phyloP scores from a whole-genome alignment of 2,329 filamentous ascomycete genomes.

The Thelonectria rubi region DNA sequence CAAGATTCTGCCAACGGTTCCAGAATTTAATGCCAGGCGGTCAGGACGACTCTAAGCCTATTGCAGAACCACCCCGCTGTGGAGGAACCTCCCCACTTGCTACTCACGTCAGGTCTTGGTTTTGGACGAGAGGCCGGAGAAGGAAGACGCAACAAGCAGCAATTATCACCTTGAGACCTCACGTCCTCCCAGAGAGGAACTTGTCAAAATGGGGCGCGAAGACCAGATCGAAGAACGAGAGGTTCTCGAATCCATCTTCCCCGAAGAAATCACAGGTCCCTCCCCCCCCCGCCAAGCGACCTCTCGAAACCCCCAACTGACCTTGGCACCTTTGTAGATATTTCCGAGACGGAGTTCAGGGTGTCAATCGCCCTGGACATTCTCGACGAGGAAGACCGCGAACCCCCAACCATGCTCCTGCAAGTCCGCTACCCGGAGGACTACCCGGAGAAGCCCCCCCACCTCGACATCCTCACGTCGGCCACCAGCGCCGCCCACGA shows the following conservation, averaged over 20 bases:
- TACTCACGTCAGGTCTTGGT: slow-evolving; percentile 28
- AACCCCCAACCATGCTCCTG: slow-evolving; percentile 78
- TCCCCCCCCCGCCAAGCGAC: slow-evolving; percentile 21
- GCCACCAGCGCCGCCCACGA: slow-evolving; percentile 75
- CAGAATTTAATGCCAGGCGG: slow-evolving; percentile 47
- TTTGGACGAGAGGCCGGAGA: slow-evolving; percentile 24
- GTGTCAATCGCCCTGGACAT: slow-evolving; percentile 88
- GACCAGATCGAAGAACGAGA: slow-evolving; percentile 96
- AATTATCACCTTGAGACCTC: slow-evolving; percentile 3
- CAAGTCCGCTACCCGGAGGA: slow-evolving; percentile 88
- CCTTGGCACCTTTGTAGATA: slow-evolving; percentile 64
- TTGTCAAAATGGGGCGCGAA: slow-evolving; percentile 70
- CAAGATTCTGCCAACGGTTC: slow-evolving; percentile 24
- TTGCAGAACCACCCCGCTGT: slow-evolving; percentile 42
- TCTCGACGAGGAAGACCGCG: slow-evolving; percentile 69
- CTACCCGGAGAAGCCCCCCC: slow-evolving; percentile 88
- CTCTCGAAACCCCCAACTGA: slow-evolving; percentile 26
- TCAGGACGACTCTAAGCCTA: slow-evolving; percentile 41
- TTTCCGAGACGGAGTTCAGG: slow-evolving; percentile 89
- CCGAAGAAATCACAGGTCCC: slow-evolving; percentile 94
- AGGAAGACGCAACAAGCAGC: slow-evolving; percentile 7
- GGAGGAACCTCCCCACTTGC: slow-evolving; percentile 37
- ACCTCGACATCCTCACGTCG: slow-evolving; percentile 80
- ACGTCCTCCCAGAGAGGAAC: slow-evolving; percentile 12
- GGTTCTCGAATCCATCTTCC: slow-evolving; percentile 97